Evolutionary conservation across 129 eudicot species (phyloP).

Genomic region (Helichrysum umbraculigerum): DNA sequence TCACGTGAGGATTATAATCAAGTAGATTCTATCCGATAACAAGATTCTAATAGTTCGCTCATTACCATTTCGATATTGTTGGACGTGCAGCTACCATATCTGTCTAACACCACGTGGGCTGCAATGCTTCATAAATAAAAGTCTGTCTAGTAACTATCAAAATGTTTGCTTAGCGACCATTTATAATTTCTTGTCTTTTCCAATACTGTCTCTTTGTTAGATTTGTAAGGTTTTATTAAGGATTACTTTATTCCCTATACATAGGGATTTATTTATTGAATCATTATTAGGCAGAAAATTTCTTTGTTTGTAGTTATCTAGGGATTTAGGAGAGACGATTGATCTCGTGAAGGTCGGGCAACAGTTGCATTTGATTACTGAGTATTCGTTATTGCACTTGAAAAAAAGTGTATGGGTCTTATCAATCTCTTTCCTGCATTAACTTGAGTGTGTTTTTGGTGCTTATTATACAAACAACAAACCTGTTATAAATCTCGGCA

Average conservation of each 20-base stretch:
- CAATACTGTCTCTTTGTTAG: neutral
- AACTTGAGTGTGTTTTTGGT: neutral
- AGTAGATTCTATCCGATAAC: constrained; percentile 12
- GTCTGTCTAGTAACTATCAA: neutral
- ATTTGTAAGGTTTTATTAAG: neutral
- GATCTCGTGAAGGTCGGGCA: neutral
- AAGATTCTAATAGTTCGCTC: neutral
- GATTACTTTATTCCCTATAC: neutral
- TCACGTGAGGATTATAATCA: constrained; percentile 1
- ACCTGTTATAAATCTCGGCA: neutral
- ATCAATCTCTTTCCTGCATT: constrained; percentile 4
- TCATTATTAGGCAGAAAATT: neutral
- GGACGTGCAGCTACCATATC: neutral
- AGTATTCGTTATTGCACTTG: neutral
- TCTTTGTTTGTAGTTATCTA: neutral
- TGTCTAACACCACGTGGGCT: neutral
- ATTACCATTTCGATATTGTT: neutral
- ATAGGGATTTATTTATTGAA: neutral
- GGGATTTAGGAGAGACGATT: neutral
- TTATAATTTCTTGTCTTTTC: neutral
- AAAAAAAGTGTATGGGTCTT: neutral
- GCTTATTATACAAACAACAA: neutral
- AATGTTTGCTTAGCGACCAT: constrained; percentile 11
- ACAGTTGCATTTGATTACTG: neutral
- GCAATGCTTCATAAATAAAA: neutral